Conservation (phyloP, 1,284 basidiomycete genomes). For the Rugosomyces carneus region DNA sequence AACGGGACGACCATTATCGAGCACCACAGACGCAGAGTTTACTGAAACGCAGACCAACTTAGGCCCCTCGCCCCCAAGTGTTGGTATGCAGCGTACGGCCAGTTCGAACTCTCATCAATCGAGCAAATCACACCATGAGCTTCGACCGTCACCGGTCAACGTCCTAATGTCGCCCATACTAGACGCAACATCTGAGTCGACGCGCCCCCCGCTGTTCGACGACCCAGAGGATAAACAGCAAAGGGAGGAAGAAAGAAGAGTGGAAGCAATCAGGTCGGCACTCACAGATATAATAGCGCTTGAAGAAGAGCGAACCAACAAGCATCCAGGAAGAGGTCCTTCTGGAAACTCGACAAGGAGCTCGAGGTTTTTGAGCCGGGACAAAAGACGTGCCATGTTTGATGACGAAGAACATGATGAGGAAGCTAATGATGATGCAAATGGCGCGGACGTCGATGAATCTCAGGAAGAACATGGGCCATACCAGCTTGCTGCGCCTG, state of each 20-base stretch:
- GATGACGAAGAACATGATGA: slow-evolving; percentile 35
- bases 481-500: slow-evolving; percentile 73
- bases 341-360: slow-evolving; percentile 11
- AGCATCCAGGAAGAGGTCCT: slow-evolving; percentile 17
- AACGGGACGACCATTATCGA: slow-evolving; percentile 23
- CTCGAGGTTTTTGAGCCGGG: slow-evolving; percentile 5
- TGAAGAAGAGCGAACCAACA: slow-evolving; percentile 48
- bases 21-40: slow-evolving; percentile 15
- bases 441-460: slow-evolving; percentile 39
- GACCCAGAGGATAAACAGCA: slow-evolving; percentile 63
- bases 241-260: slow-evolving; percentile 68
- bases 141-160: slow-evolving; percentile 40
- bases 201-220: slow-evolving; percentile 73
- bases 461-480: slow-evolving; percentile 41
- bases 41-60: slow-evolving; percentile 17
- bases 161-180: slow-evolving; percentile 69
- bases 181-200: slow-evolving; percentile 41
- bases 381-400: slow-evolving; percentile 29
- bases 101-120: slow-evolving; percentile 32
- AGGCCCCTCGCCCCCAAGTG: slow-evolving; percentile 26
- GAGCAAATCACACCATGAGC: slow-evolving; percentile 24
- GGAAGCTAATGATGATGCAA: slow-evolving; percentile 36
- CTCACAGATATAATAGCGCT: slow-evolving; percentile 90
- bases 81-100: slow-evolving; percentile 27
- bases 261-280: slow-evolving; percentile 92